A percentile compares a stretch with the other conserved stretches of the same genome.
phyloP scores from a whole-genome alignment of 352 stramenopile genomes.

The Aphanomyces stellatus region DNA sequence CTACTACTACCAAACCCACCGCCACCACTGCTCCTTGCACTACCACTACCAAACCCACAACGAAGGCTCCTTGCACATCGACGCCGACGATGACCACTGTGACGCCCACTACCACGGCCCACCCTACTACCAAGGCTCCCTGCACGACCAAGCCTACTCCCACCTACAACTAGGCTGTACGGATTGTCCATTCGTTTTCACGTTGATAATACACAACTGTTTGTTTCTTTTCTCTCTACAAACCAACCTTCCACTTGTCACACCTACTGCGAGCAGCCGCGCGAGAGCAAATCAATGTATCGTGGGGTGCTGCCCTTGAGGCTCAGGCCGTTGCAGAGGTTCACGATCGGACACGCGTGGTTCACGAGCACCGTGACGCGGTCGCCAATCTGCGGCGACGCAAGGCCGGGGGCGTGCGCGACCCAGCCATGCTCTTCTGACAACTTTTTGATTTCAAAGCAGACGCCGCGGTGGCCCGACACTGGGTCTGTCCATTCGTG shows the following conservation, averaged over 20 bases:
- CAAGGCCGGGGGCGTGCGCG: slow-evolving; percentile 30
- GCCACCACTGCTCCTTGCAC: no score
- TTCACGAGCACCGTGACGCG: slow-evolving; percentile 59
- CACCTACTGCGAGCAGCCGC: slow-evolving; percentile 15
- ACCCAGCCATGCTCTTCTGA: slow-evolving; percentile 71
- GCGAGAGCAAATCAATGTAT: slow-evolving; percentile 11
- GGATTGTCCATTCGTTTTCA: no score
- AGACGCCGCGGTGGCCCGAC: slow-evolving; percentile 34
- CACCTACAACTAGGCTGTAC: no score
- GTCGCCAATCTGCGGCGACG: slow-evolving; percentile 36
- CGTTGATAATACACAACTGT: neutral
- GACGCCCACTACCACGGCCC: no score
- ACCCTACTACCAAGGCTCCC: no score
- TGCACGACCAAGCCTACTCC: no score
- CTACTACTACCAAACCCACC: no score
- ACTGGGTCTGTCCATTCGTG: slow-evolving; percentile 28
- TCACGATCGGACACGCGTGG: slow-evolving; percentile 54
- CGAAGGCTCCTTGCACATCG: no score
- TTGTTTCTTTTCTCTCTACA: neutral
- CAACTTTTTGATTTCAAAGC: slow-evolving; percentile 59
- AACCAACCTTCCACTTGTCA: neutral
- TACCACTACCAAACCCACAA: no score
- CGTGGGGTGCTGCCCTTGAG: slow-evolving; percentile 26
- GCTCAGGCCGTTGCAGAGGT: slow-evolving; percentile 57
- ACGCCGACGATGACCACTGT: no score